Evolutionary conservation across 805 yeast species (phyloP), one percentile per base, ranked within the genome.

Genomic region (Myxozyma udenii): DNA sequence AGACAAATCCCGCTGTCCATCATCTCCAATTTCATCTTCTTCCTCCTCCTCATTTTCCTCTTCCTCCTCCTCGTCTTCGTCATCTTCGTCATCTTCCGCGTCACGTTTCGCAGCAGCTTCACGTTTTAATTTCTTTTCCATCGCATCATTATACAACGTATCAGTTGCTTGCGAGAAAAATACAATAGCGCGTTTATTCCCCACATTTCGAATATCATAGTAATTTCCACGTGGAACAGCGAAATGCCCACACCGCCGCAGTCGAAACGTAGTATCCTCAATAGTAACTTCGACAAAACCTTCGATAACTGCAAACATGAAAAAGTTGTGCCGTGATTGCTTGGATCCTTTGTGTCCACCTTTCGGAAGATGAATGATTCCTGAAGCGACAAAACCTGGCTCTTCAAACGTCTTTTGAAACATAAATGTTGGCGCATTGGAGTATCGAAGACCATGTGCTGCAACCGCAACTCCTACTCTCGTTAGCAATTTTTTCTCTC

Each of bases 261-360:
- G 84, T 3, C 80, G 68, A 64, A 89, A 86, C 21, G 71, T 74
- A 19, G 74, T 75, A 4, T 78, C 79, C 18, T 79, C 77, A 3
- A 89, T 58, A 1, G 81, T 78, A 2, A 86, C 90, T 61, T 86
- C 87, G 6, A 87, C 64, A 2, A 76, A 60, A 0, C 97, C 97
- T 36, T 75, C 71, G 3, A 85, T 76, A 39, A 89, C 88, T 64
- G 81, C 85, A 64, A 89, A 89, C 24, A 83, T 80, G 61, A 85
- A 82, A 57, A 83, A 77, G 1, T 86, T 82, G 50, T 80, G 81
- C 6, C 80, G 83, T 21, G 90, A 79, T 23, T 78, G 71, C 57
- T 79, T 78, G 52, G 76, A 68, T 40, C 82, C 77, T 63, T 85
- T 87, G 45, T 76, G 72, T 0, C 85, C 83, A 6, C 77, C 78